Percentiles rank a stretch among this genome's conserved stretches.
These are phyloP conservation scores for Boletus semigastroideus DNA, from an alignment of 1,284 basidiomycete genomes.

Conservation along the genomic window DNA sequence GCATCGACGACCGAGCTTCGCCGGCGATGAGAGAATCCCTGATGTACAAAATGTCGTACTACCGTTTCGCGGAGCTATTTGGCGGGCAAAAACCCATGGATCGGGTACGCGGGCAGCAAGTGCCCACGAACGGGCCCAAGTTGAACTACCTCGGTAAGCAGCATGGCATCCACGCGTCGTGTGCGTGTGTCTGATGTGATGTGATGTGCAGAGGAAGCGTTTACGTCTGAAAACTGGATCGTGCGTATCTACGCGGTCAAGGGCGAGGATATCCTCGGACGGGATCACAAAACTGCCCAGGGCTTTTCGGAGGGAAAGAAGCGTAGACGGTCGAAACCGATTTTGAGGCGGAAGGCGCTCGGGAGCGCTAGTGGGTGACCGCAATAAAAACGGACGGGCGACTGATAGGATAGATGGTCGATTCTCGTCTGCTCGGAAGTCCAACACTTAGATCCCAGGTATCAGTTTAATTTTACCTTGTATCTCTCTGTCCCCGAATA, in stretches of 20 bases:
- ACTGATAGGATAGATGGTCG: no score
- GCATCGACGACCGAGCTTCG: conserved; percentile 85
- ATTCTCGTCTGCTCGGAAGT: no score
- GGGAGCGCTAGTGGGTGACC: conserved; percentile 11
- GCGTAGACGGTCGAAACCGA: conserved; percentile 73
- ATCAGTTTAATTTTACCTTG: no score
- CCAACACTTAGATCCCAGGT: no score
- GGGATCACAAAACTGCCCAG: conserved; percentile 84
- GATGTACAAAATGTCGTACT: conserved; percentile 99
- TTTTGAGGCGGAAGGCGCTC: conserved; percentile 55
- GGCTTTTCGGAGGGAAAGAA: conserved; percentile 88
- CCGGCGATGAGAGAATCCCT: conserved; percentile 93
- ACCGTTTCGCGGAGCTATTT: conserved; percentile 89
- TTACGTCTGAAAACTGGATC: conserved; percentile 98
- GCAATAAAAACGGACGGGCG: no score
- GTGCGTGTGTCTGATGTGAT: conserved; percentile 7
- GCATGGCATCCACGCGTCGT: background rate
- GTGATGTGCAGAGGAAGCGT: conserved; percentile 76
- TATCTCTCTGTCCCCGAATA: no score
- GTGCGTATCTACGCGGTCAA: conserved; percentile 97
- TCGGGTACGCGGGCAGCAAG: conserved; percentile 79
- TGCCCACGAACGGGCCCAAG: conserved; percentile 77
- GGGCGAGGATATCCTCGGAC: conserved; percentile 89
- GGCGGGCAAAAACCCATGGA: conserved; percentile 74
- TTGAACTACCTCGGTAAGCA: conserved; percentile 82